Evolutionary conservation across 768 basidiomycete species (phyloP), one percentile per base, ranked within the genome.

Genomic region (Terana coerulea): DNA sequence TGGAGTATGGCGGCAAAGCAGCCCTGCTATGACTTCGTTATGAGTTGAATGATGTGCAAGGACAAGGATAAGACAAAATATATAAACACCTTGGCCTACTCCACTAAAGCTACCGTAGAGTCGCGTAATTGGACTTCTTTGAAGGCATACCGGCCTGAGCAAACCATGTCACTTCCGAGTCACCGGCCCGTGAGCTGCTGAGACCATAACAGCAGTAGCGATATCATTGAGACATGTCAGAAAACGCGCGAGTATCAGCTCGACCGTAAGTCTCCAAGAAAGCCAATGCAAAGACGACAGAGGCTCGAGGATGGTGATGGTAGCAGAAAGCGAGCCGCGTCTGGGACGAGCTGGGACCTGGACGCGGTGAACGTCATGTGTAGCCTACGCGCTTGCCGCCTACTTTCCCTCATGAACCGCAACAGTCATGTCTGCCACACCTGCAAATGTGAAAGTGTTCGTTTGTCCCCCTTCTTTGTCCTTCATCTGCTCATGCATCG

Each of bases 371-470:
- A 31, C 45, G 45, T 29, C 43, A 15, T n/a, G 28, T 33, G n/a
- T 11, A 43, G 26, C 4, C 41, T n/a, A n/a, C n/a, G 22, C 41
- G 26, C 21, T 4, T 5, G 9, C 17, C 28, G 30, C 28, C 15
- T 19, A n/a, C 14, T 11, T 10, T n/a, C 15, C n/a, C 43, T 46
- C n/a, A n/a, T 46, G 45, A 46, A 46, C 30, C 22, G 6, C 9
- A 34, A 14, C 45, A 29, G 45, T 21, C 45, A 46, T 46, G 45
- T 46, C 45, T 21, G 25, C 28, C 29, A 34, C 45, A 31, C 17
- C 45, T 11, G 29, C 30, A 19, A 46, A 46, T 22, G 30, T 34
- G 15, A 46, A 46, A 46, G 45, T 46, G 45, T 46, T 33, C 45
- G 45, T 29, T 15, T 15, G 11, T 8, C n/a, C 15, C 22, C 49